A percentile compares a stretch with the other conserved stretches of the same genome.
Conservation (phyloP, 2,329 filamentous ascomycete genomes). For the Monosporascus sp. region DNA sequence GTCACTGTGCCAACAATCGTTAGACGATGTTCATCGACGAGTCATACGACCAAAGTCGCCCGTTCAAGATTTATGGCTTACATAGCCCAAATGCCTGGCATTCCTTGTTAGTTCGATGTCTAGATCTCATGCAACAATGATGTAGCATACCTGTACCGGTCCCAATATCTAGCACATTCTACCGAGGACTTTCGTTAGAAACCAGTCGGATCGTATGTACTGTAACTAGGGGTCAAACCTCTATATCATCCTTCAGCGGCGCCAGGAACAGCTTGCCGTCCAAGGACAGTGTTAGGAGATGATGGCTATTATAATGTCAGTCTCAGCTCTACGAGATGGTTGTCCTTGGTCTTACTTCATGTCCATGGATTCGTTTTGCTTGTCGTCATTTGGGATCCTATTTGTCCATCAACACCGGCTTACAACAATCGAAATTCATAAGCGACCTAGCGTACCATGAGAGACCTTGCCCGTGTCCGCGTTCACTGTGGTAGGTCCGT, state of each 20-base stretch:
- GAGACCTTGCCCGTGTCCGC: not conserved
- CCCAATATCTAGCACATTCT: slow-evolving; percentile 30
- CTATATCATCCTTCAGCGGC: slow-evolving; percentile 24
- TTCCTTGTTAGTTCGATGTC: not conserved
- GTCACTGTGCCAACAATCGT: slow-evolving; percentile 32
- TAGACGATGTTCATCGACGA: not conserved
- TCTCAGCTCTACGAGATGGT: not conserved
- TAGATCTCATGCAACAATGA: not conserved
- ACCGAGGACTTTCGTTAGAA: not conserved
- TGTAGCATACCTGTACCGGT: slow-evolving; percentile 27
- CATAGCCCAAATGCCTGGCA: slow-evolving; percentile 31
- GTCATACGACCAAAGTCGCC: no score
- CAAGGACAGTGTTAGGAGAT: slow-evolving; percentile 21
- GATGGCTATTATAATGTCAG: slow-evolving; percentile 15
- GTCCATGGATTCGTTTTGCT: slow-evolving; percentile 19
- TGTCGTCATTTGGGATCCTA: slow-evolving; percentile 21
- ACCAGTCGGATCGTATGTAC: not conserved
- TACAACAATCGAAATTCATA: no score
- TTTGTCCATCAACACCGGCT: slow-evolving; percentile 10
- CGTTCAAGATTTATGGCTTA: slow-evolving; percentile 2
- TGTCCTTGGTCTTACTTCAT: slow-evolving; percentile 10
- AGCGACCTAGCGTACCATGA: not conserved
- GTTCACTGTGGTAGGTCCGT: slow-evolving; percentile 23
- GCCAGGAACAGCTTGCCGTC: slow-evolving; percentile 27
- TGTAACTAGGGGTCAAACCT: slow-evolving; percentile 12